Percentiles rank a stretch among this genome's conserved stretches.
phyloP scores from a whole-genome alignment of 2,329 filamentous ascomycete species.

The Calonectria hawksworthii region DNA sequence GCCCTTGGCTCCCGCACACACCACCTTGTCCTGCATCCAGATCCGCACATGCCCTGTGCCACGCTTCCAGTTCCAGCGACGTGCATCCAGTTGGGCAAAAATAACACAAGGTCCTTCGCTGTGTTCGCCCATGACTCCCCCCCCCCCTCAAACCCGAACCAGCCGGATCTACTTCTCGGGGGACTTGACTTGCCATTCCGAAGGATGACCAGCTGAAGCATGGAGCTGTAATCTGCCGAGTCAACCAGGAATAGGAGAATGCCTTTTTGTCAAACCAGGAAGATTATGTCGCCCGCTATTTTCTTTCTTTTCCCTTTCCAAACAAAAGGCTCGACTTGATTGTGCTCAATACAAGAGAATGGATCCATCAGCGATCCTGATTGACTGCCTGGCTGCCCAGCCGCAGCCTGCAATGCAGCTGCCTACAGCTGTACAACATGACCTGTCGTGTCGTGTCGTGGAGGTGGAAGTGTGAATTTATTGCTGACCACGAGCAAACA shows the following conservation, averaged over 20 bases:
- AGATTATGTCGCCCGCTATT: neutral
- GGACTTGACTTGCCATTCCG: neutral
- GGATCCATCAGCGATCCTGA: neutral
- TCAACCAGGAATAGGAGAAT: neutral
- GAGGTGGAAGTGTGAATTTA: neutral
- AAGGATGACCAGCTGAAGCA: neutral
- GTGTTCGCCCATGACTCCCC: constrained; percentile 11
- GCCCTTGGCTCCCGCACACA: constrained; percentile 29
- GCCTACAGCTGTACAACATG: neutral
- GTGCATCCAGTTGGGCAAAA: constrained; percentile 40
- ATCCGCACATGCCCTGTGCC: constrained; percentile 40
- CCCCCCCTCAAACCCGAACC: constrained; percentile 12
- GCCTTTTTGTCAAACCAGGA: neutral
- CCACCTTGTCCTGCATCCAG: constrained; percentile 28
- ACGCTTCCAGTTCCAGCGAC: constrained; percentile 45
- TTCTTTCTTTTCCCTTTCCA: neutral
- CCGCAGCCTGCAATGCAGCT: constrained; percentile 5
- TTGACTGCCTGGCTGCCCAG: neutral
- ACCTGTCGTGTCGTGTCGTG: neutral
- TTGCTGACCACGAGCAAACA: neutral
- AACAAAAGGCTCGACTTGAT: neutral
- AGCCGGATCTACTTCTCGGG: constrained; percentile 6
- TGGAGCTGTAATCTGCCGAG: neutral
- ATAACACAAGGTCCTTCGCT: constrained; percentile 21
- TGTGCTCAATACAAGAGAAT: neutral